A percentile compares a stretch with the other conserved stretches of the same genome.
phyloP scores from a whole-genome alignment of 495 filamentous ascomycete genomes.

The Daldinia loculata region DNA sequence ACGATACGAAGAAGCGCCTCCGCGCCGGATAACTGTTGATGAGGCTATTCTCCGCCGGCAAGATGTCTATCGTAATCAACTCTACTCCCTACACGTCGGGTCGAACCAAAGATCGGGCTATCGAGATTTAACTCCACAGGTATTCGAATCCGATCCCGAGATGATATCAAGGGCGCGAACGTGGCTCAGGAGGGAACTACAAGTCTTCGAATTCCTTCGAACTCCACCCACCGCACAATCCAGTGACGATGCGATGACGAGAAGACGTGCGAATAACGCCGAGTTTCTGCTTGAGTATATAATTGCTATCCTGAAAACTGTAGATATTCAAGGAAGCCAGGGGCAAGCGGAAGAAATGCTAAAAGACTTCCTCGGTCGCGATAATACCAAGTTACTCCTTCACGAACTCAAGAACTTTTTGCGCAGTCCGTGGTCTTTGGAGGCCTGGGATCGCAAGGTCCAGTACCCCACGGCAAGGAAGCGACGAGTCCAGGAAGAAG shows the following conservation, averaged over 20 bases:
- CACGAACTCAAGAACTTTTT: conserved; percentile 86
- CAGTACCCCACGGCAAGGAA: conserved; percentile 65
- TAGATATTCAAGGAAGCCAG: conserved; percentile 85
- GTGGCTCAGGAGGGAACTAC: conserved; percentile 88
- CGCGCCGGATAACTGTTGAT: conserved; percentile 48
- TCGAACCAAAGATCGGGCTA: conserved; percentile 81
- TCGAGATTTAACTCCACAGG: conserved; percentile 73
- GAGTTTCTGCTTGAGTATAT: conserved; percentile 93
- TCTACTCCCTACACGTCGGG: conserved; percentile 87
- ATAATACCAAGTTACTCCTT: conserved; percentile 80
- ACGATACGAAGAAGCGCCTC: conserved; percentile 30
- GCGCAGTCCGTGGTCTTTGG: conserved; percentile 76
- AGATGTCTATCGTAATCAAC: conserved; percentile 75
- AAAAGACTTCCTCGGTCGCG: conserved; percentile 82
- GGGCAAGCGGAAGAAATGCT: conserved; percentile 90
- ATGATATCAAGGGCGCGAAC: conserved; percentile 83
- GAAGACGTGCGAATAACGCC: conserved; percentile 73
- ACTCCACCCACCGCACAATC: conserved; percentile 30
- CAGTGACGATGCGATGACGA: conserved; percentile 46
- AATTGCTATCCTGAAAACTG: conserved; percentile 84
- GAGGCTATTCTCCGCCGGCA: conserved; percentile 73
- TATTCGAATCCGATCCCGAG: conserved; percentile 69
- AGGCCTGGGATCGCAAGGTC: conserved; percentile 83
- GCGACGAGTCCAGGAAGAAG: conserved; percentile 13
- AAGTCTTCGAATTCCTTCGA: conserved; percentile 81